phyloP scores from a whole-genome alignment of 495 filamentous ascomycete genomes.

The Chaetomium cochliodes region DNA sequence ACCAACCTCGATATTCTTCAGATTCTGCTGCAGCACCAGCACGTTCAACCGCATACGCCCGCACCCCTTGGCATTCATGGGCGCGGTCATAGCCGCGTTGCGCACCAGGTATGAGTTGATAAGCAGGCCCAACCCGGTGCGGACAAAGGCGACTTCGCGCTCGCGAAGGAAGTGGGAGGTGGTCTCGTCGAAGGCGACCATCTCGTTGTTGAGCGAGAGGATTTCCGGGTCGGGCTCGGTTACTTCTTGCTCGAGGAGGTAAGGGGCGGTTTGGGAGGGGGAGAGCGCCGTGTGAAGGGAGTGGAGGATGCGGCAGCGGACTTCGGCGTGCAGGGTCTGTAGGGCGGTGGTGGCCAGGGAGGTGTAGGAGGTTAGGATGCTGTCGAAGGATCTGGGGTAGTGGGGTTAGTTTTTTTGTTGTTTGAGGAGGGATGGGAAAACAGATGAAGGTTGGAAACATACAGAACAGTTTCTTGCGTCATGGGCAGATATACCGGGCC shows the following conservation, averaged over 20 bases:
- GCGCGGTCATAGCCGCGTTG: constrained; percentile 46
- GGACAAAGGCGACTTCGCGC: constrained; percentile 67
- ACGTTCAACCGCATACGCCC: constrained; percentile 85
- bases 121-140: constrained; percentile 60
- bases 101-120: constrained; percentile 46
- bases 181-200: constrained; percentile 81
- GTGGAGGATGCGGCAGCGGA: constrained; percentile 77
- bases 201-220: constrained; percentile 71
- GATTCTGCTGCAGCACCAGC: constrained; percentile 88
- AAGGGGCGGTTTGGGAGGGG: constrained; percentile 56
- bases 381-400: constrained; percentile 70
- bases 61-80: constrained; percentile 61
- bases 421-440: neutral
- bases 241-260: constrained; percentile 70
- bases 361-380: constrained; percentile 74
- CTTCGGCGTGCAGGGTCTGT: constrained; percentile 81
- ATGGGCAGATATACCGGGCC: constrained; percentile 81
- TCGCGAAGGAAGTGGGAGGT: constrained; percentile 65
- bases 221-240: constrained; percentile 77
- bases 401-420: constrained; percentile 25
- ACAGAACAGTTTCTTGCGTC: constrained; percentile 77
- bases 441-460: constrained; percentile 35
- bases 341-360: constrained; percentile 73
- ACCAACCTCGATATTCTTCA: constrained; percentile 81
- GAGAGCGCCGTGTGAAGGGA: constrained; percentile 56